Evolutionary conservation across 1,284 basidiomycete species (phyloP), one percentile per base, ranked within the genome.

Genomic region (Tylopilus sp.): DNA sequence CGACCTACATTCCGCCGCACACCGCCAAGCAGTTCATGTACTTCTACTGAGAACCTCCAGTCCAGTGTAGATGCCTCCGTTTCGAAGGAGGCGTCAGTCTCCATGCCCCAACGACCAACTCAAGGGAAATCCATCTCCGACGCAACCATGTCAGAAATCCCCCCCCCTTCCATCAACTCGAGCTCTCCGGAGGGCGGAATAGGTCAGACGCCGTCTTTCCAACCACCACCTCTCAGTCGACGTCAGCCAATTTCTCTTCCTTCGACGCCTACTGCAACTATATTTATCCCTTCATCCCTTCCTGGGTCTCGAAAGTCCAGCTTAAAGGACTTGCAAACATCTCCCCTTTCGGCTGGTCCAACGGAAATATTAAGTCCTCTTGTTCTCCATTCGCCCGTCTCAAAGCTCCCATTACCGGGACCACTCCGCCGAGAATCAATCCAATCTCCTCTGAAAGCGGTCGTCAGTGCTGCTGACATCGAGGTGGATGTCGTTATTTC

Each of bases 311-410:
- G 54, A 18, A 63, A 59, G 13, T 56, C 63, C 13, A 48, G 62
- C n/a, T 37, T 68, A 25, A 69, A 61, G 46, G 69, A 61, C 34
- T 37, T 73, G 43, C 67, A 69, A 36, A 71, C 70, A 0, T 59
- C 66, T 8, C 50, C 50, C 0, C 38, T 69, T n/a, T 54, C 61
- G 12, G 55, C 64, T 18, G 59, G 34, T 41, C 54, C 55, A 25
- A 64, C 66, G n/a, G 77, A 73, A 49, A 70, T 75, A 35, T 56
- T 81, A 21, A 81, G 78, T 42, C 78, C 78, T 9, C 59, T 80
- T 5, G 58, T 67, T 40, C 55, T 79, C 6, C 61, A 69, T 5
- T 71, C 76, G 4, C 75, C 71, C 0, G 53, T 51, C 35, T 57
- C 58, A 13, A 57, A 42, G 33, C 57, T 43, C 2, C 55, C 60